Base-by-base conservation (phyloP, 352 stramenopile genomes). In the Phytophthora fragariaefolia region DNA sequence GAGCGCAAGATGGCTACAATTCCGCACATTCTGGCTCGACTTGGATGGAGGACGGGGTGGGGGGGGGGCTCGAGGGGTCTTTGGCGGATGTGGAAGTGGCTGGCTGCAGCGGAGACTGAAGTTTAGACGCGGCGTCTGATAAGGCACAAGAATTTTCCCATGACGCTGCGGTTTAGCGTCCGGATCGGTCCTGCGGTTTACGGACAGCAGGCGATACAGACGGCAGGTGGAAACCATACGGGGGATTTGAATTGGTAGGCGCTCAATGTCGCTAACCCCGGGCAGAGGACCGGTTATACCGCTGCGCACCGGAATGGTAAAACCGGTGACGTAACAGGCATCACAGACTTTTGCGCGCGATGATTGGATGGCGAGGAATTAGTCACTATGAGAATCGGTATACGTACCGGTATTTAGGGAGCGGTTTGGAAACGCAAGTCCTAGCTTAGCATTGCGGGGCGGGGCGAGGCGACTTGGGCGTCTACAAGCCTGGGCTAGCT, bases 1-100 rank as follows among this genome's bases (percentile, higher is more conserved):
- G 96, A 99, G 62, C 85, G 90, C 67, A 99, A 98, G 76, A 99
- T 99, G 51, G 96, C 96, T 66, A 99, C 97, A 77, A 99, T 99
- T 67, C 97, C 97, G 77, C 97, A 99, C 97, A 99, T 99, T 12
- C 8, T 75, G 22, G 23, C 13, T 10, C 9, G 9, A 9, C 40
- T 15, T 40, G 30, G 48, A 5, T 60, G 27, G 12, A 20, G 26
- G 18, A n/a, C 26, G 15, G 49, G 42, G 55, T 1, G 34, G 12
- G 34, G 12, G 12, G 1, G 12, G 34, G 34, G 34, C 34, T 17
- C 34, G 34, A n/a, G 13, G 36, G 36, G 36, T 43, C 17, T n/a
- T n/a, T n/a, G n/a, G n/a, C n/a, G n/a, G 36, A n/a, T n/a, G 34
- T 15, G 17, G 34, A 42, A 42, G 34, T 42, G 32, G 50, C 24